Evolutionary conservation across 2,329 filamentous ascomycete species (phyloP).

Genomic region (Phyllosticta citribraziliensis): DNA sequence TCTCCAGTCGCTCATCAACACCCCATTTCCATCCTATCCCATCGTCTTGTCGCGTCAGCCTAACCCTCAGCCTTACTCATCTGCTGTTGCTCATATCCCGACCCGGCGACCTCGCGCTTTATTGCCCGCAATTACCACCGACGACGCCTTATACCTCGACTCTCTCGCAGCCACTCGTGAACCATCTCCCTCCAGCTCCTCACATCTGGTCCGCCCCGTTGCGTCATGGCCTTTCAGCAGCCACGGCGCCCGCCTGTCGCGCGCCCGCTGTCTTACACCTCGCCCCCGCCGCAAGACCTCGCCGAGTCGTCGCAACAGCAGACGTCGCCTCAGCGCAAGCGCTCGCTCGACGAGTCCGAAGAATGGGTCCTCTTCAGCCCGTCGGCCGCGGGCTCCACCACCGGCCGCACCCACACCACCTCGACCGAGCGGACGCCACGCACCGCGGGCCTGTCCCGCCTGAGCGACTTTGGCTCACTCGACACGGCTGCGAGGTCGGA

Average conservation of each 20-base stretch:
- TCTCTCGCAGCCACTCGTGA: background rate
- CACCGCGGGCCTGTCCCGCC: conserved; percentile 58
- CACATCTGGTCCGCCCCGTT: background rate
- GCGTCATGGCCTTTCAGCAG: conserved; percentile 30
- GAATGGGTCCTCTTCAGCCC: conserved; percentile 93
- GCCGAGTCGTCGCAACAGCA: conserved; percentile 11
- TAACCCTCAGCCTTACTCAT: conserved; percentile 6
- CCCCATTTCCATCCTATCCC: background rate
- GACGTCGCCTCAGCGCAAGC: conserved; percentile 31
- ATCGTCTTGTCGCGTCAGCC: background rate
- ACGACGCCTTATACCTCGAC: background rate
- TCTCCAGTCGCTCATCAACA: background rate
- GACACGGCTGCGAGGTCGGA: conserved; percentile 56
- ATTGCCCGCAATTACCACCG: background rate
- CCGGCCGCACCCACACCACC: conserved; percentile 60
- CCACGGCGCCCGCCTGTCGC: conserved; percentile 27
- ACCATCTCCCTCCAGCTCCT: background rate
- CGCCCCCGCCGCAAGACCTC: conserved; percentile 14
- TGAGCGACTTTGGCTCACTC: conserved; percentile 74
- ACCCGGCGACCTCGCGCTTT: conserved; percentile 1
- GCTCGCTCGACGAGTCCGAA: conserved; percentile 59
- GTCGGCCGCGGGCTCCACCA: conserved; percentile 48
- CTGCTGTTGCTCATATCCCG: conserved; percentile 1
- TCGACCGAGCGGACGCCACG: conserved; percentile 54
- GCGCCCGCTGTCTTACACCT: conserved; percentile 25